Conservation (phyloP, 164 flowering plant genomes). For the Vitis vinifera region DNA sequence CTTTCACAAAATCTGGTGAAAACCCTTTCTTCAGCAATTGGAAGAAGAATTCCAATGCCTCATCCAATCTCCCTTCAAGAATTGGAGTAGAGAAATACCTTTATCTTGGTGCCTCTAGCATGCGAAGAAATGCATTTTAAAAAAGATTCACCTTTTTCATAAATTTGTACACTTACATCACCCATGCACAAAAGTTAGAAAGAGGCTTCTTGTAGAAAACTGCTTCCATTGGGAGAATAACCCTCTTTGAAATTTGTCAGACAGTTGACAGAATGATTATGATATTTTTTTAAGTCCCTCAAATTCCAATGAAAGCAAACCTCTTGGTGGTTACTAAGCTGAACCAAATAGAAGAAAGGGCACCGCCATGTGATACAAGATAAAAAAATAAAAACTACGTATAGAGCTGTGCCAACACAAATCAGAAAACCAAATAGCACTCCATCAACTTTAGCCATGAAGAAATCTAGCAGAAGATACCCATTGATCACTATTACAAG, state of each 20-base stretch:
- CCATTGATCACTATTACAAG: conserved; percentile 49
- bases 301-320: conserved; percentile 18
- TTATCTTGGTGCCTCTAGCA: background rate
- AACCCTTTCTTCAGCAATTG: no score
- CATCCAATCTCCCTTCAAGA: no score
- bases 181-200: background rate
- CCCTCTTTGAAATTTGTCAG: no score
- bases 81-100: background rate
- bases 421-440: no score
- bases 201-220: background rate
- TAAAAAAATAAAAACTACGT: conserved; percentile 59
- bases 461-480: no score
- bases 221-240: no score
- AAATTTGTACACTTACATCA: background rate
- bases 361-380: conserved; percentile 40
- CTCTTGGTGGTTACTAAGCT: conserved; percentile 28
- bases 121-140: background rate
- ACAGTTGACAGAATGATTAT: no score
- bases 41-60: no score
- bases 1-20: no score
- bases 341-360: conserved; percentile 31
- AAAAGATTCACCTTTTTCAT: no score
- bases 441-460: no score
- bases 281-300: conserved; percentile 2
- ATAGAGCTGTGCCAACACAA: conserved; percentile 32